Evolutionary conservation across 2,329 filamentous ascomycete genomes (phyloP), one percentile per base, ranked within the genome.

Genomic region (Talaromyces atroroseus): DNA sequence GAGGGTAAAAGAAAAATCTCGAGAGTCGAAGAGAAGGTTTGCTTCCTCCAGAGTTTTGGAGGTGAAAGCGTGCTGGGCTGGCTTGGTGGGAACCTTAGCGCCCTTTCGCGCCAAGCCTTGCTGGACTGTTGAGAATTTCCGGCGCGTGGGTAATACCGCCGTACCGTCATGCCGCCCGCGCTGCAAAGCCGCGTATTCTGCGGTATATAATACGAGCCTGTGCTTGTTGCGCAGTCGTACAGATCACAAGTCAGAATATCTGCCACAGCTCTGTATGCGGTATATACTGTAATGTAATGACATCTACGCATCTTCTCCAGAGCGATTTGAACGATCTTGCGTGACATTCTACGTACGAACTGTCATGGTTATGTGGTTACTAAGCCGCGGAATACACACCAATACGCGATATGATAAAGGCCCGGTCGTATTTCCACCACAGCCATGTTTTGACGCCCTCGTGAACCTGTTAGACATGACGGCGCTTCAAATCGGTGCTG

Each of bases 31-130:
- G 24, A 64, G 66, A 63, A 65, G 62, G 70, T 65, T 71, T 70
- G 68, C 68, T 71, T 68, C 61, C 61, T 63, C 60, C 55, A 56
- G 63, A 67, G 68, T 71, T 68, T 66, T 64, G 49, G 67, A 63
- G 64, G 64, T 67, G 66, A 63, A 65, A 69, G 66, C 65, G 65
- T 61, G 18, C 42, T 45, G 21, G 44, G 38, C 53, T 64, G 65
- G 62, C 62, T 69, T 72, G 69, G 69, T 71, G 71, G 71, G 69
- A 72, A 70, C 58, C 63, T 72, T 72, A 73, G 70, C 69, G 71
- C 66, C 65, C 61, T 70, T 72, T 66, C 66, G 42, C 63, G 66
- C 68, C 71, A 67, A 65, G 70, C 67, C 71, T 73, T 73, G 71
- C 71, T 56, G 65, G 59, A 58, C 61, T 66, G 64, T 68, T 68